Evolutionary conservation across 345 rosid genomes (phyloP).

Genomic region (Camelina hispida): DNA sequence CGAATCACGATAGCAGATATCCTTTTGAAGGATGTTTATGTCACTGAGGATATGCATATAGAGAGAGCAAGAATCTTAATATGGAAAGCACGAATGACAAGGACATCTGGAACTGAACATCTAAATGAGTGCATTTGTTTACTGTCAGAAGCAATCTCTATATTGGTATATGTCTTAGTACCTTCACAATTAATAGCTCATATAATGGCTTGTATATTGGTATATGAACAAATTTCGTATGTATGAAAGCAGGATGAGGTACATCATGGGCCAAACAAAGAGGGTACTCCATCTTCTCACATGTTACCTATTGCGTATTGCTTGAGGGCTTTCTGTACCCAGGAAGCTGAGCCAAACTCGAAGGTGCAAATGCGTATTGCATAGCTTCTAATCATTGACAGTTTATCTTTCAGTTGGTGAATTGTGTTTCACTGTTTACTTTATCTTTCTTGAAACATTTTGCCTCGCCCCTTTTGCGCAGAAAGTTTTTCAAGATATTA

Average conservation of each 20-base stretch:
- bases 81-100: conserved; percentile 61
- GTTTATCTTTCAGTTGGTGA: conserved; percentile 20
- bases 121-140: conserved; percentile 59
- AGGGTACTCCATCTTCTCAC: conserved; percentile 46
- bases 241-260: conserved; percentile 50
- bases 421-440: conserved; percentile 33
- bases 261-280: conserved; percentile 29
- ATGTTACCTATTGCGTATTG: conserved; percentile 71
- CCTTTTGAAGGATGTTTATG: conserved; percentile 62
- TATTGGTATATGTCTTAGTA: conserved; percentile 50
- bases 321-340: conserved; percentile 71
- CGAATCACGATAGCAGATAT: conserved; percentile 55
- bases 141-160: conserved; percentile 73
- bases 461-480: conserved; percentile 45
- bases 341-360: conserved; percentile 81
- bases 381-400: conserved; percentile 40
- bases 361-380: conserved; percentile 61
- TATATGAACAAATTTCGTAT: conserved; percentile 28
- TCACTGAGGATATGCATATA: conserved; percentile 43
- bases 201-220: conserved; percentile 15
- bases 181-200: conserved; percentile 7
- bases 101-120: conserved; percentile 59
- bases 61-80: conserved; percentile 68
- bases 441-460: conserved; percentile 27
- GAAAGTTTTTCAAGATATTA: conserved; percentile 65